Base-by-base conservation (phyloP, 164 flowering plant species). In the Chloranthus sessilifolius region DNA sequence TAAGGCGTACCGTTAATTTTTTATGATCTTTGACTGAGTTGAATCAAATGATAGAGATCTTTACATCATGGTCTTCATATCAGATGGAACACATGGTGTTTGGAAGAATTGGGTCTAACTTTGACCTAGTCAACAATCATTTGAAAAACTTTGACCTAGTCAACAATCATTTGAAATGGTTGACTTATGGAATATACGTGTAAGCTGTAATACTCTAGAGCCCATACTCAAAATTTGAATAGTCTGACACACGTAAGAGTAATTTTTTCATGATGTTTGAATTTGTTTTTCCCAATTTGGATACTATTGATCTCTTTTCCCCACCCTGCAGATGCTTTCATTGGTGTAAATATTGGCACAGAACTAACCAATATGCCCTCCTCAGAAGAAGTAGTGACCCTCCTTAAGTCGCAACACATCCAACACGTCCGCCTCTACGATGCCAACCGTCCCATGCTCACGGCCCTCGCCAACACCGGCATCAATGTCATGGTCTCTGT, bases 341-440 rank as follows among this genome's bases (percentile, higher is more conserved):
- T 89, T 33, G 97, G 97, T 26, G 97, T 86, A 15, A 86, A 89
- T 68, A 58, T 89, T 10, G 95, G 95, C n/a, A 84, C 89, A 1
- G 80, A 57, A 27, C 74, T 87, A 25, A 76, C 92, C 3, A 71
- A 78, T 65, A 81, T 86, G 95, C 97, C 97, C 7, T 67, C 70
- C 52, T 84, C 97, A 1, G 80, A 88, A 42, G 86, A 89, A 57
- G 92, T 82, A 42, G 97, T 77, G 49, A 80, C 85, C 34, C 92
- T 89, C 21, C 86, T 89, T 47, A 89, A 82, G 58, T 69, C 82
- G 30, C 97, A 89, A 60, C 79, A 82, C 39, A 80, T 89, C 36
- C 76, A 67, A 7, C 82, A 89, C 51, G 73, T 86, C 23, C 69
- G 94, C 25, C 83, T 89, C 9, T 86, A 69, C 56, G 88, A 89